phyloP scores from a whole-genome alignment of 2,329 filamentous ascomycete genomes.

The Cladophialophora immunda region DNA sequence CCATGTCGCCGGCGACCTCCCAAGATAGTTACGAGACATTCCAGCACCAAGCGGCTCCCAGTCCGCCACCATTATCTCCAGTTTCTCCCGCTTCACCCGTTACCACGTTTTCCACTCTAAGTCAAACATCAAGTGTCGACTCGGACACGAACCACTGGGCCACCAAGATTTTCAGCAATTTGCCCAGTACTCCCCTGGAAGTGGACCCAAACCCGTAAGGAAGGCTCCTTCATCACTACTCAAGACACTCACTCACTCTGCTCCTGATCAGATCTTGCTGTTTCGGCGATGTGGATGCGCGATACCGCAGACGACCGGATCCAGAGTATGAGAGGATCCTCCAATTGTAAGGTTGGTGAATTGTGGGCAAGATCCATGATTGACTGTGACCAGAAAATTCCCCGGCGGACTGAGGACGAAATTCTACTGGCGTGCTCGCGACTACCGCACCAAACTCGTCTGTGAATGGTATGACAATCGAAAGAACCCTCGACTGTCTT shows the following conservation, averaged over 20 bases:
- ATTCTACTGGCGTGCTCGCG: conserved; percentile 61
- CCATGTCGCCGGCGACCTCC: conserved; percentile 37
- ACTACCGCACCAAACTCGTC: conserved; percentile 63
- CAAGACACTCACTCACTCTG: conserved; percentile 9
- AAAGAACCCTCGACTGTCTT: conserved; percentile 55
- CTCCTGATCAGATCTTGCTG: conserved; percentile 28
- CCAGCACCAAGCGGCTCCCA: conserved; percentile 29
- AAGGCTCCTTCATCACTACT: not conserved
- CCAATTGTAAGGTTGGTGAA: conserved; percentile 25
- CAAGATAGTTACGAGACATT: conserved; percentile 35
- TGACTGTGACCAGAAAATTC: conserved; percentile 32
- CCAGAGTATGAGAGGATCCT: conserved; percentile 33
- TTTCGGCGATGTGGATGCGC: conserved; percentile 24
- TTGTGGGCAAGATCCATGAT: not conserved
- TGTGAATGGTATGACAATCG: conserved; percentile 57
- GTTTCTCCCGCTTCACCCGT: conserved; percentile 31
- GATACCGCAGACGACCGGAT: conserved; percentile 24
- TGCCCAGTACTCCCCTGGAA: conserved; percentile 36
- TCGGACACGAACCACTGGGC: conserved; percentile 52
- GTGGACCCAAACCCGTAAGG: conserved; percentile 35
- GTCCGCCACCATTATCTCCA: conserved; percentile 31
- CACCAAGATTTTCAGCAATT: conserved; percentile 47
- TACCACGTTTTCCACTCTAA: conserved; percentile 39
- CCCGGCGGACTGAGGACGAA: conserved; percentile 37
- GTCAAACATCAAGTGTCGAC: conserved; percentile 37